Evolutionary conservation across 495 filamentous ascomycete species (phyloP).

Genomic region (Penicillium steckii): DNA sequence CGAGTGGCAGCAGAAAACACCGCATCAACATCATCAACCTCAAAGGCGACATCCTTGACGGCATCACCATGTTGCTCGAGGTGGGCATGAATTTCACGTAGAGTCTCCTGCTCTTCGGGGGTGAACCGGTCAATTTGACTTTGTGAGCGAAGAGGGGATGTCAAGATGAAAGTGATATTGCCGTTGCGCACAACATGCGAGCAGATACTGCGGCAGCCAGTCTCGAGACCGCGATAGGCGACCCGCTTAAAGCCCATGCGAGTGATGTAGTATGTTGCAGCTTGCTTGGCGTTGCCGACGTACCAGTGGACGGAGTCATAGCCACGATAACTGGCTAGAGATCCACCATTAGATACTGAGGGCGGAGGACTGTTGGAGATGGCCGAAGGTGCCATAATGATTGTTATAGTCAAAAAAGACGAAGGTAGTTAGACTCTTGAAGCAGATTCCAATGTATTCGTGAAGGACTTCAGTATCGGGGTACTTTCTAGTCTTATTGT

Average conservation of each 20-base stretch:
- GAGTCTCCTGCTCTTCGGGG: constrained; percentile 55
- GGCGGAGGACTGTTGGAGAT: constrained; percentile 54
- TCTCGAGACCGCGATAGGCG: constrained; percentile 86
- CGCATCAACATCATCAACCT: constrained; percentile 78
- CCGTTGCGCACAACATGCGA: constrained; percentile 81
- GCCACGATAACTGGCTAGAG: constrained; percentile 63
- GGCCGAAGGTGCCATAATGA: constrained; percentile 69
- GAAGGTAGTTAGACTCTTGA: too few relatives aligned
- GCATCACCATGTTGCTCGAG: constrained; percentile 82
- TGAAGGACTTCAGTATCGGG: neutral
- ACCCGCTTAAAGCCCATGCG: constrained; percentile 78
- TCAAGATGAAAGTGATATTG: constrained; percentile 77
- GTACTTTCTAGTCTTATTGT: neutral
- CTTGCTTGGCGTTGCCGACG: constrained; percentile 94
- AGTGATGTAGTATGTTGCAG: constrained; percentile 79
- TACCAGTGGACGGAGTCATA: constrained; percentile 93
- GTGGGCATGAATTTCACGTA: constrained; percentile 72
- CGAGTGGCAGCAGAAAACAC: constrained; percentile 69
- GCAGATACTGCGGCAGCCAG: constrained; percentile 69
- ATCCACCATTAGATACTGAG: constrained; percentile 20
- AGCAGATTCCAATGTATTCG: neutral
- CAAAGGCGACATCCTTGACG: constrained; percentile 89
- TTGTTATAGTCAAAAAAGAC: neutral
- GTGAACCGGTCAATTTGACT: constrained; percentile 43
- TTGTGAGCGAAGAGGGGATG: constrained; percentile 69